Evolutionary conservation across 179 eudicot genomes (phyloP).

Genomic region (Silene coronaria): DNA sequence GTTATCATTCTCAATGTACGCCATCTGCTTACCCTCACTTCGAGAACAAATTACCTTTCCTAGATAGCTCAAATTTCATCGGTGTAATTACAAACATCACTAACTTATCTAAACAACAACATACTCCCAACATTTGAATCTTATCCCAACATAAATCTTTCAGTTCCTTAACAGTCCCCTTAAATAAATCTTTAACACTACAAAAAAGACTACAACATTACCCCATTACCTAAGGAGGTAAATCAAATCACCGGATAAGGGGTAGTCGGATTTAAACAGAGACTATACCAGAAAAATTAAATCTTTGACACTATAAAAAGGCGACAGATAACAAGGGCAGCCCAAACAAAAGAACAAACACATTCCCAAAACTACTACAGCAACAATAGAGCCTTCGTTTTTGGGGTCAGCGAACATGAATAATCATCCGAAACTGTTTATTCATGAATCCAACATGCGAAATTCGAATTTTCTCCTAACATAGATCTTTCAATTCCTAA

Average conservation of each 20-base stretch:
- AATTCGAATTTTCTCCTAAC: neutral
- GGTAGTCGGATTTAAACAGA: too few relatives aligned
- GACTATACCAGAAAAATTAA: neutral
- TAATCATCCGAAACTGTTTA: too few relatives aligned
- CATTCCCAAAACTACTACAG: neutral
- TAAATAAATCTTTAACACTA: too few relatives aligned
- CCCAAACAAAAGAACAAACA: neutral
- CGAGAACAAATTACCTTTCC: neutral
- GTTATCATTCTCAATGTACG: neutral
- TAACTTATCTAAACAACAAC: neutral
- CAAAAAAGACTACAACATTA: too few relatives aligned
- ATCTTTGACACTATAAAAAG: neutral
- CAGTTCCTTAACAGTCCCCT: neutral
- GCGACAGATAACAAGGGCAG: neutral
- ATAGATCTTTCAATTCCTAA: neutral
- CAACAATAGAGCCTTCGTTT: too few relatives aligned
- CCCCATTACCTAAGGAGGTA: too few relatives aligned
- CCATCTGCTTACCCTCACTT: neutral
- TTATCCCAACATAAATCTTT: neutral
- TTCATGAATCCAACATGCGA: too few relatives aligned
- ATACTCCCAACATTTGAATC: neutral
- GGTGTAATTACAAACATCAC: neutral
- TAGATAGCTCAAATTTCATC: neutral
- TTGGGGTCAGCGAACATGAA: too few relatives aligned
- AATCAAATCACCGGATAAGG: too few relatives aligned